These are phyloP conservation scores for Suillus ampliporus DNA, from an alignment of 768 basidiomycete species.

Conservation along the genomic window DNA sequence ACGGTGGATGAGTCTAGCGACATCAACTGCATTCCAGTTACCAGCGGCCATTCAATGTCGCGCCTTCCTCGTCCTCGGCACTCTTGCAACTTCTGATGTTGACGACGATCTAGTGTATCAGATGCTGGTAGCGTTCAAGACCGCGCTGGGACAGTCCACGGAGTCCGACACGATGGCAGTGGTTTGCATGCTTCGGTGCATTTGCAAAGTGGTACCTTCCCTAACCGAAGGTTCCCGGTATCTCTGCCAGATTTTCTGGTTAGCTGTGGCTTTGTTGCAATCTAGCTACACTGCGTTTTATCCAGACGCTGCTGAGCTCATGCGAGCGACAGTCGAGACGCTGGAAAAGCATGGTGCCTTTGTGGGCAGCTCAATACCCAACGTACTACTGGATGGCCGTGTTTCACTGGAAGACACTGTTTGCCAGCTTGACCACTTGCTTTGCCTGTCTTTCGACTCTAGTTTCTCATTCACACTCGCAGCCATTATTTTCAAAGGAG, in stretches of 20 bases:
- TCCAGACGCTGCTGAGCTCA: constrained; percentile 68
- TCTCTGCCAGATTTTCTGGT: constrained; percentile 80
- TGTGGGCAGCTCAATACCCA: constrained; percentile 54
- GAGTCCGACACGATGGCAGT: constrained; percentile 74
- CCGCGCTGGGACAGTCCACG: constrained; percentile 68
- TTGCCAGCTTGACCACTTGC: constrained; percentile 70
- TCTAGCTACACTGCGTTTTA: constrained; percentile 75
- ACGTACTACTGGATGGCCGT: constrained; percentile 68
- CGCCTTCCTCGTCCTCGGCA: constrained; percentile 82
- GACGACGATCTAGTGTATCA: constrained; percentile 95
- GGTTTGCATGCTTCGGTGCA: constrained; percentile 88
- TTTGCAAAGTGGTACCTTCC: constrained; percentile 77
- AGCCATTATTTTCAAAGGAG: constrained; percentile 84
- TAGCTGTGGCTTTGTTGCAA: constrained; percentile 84
- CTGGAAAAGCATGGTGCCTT: constrained; percentile 69
- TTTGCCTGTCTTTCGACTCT: constrained; percentile 77
- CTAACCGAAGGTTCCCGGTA: constrained; percentile 74
- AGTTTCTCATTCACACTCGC: constrained; percentile 86
- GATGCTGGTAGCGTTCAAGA: constrained; percentile 86
- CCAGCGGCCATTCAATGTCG: constrained; percentile 88
- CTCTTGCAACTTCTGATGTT: constrained; percentile 82
- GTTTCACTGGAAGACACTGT: constrained; percentile 68
- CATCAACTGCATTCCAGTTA: constrained; percentile 88
- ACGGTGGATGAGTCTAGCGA: constrained; percentile 90
- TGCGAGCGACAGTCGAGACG: constrained; percentile 66